Evolutionary conservation across 768 basidiomycete genomes (phyloP), one percentile per base, ranked within the genome.

Genomic region (Galerina sulciceps): DNA sequence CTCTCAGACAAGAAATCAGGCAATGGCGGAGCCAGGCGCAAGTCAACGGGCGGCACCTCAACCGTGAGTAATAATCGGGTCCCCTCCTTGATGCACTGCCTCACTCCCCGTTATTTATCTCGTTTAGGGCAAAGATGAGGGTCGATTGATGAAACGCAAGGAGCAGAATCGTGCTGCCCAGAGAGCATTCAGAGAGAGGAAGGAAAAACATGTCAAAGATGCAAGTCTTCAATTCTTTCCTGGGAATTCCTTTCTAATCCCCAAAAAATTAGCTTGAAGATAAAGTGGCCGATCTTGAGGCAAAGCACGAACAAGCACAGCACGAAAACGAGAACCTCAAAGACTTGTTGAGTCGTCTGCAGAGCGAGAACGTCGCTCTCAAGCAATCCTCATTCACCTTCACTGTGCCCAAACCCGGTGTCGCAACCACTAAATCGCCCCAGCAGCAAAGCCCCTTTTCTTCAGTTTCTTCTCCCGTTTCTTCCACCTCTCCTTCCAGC

Each of bases 101-200:
- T 52, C 17, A 58, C 43, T 52, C 42, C 50, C 23, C 22, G 44
- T 14, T 26, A 56, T 38, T 35, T 52, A 49, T 47, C 51, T 42
- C 22, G 13, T 35, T 17, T 46, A 77, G 75, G 65, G 69, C 35
- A 80, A 91, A 75, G 93, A 95, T 63, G 92, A 93, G 67, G 73
- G 81, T 4, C 84, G 91, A 20, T 74, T 94, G 4, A 60, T 91
- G 62, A 96, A 96, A 70, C 88, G 96, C 61, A 99, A 99, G 76
- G 93, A 98, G 66, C 96, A 99, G 76, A 99, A 99, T 67, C 83
- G 96, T 55, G 94, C 95, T 3, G 96, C 96, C 6, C 97, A 99
- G 74, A 88, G 96, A 53, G 96, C 96, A 1, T 99, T 99, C 79
- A 81, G 96, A 55, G 97, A 99, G 74, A 84, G 96, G 60, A 96